phyloP scores from a whole-genome alignment of 805 yeast genomes.

The Blastobotrys americana region DNA sequence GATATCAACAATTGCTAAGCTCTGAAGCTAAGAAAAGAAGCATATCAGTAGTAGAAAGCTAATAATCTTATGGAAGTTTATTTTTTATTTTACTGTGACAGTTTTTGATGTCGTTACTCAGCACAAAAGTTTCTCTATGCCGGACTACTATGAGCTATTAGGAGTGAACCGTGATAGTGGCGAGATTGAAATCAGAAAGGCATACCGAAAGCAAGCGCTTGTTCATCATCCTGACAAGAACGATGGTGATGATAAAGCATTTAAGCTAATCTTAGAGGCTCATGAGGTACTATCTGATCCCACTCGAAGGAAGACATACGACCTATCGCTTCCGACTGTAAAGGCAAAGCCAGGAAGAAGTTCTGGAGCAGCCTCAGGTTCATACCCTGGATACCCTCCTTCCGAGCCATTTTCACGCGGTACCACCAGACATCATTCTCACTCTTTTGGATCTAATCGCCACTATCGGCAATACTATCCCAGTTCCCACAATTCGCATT shows the following conservation, averaged over 20 bases:
- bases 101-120: no score
- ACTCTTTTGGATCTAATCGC: no score
- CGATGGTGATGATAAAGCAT: conserved; percentile 26
- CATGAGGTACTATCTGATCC: conserved; percentile 28
- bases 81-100: no score
- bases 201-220: conserved; percentile 36
- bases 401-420: no score
- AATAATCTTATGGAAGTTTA: no score
- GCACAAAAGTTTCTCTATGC: neutral
- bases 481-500: no score
- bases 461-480: no score
- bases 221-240: conserved; percentile 43
- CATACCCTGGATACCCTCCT: no score
- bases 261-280: conserved; percentile 32
- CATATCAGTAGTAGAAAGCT: no score
- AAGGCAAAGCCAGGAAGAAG: neutral
- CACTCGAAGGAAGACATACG: conserved; percentile 24
- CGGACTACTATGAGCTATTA: conserved; percentile 28
- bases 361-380: neutral
- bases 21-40: no score
- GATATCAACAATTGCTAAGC: no score
- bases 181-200: conserved; percentile 28
- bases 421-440: no score
- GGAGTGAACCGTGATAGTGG: conserved; percentile 24
- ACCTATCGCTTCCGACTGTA: conserved; percentile 20